Evolutionary conservation across 768 basidiomycete genomes (phyloP).

Genomic region (Multifurca ochricompacta): DNA sequence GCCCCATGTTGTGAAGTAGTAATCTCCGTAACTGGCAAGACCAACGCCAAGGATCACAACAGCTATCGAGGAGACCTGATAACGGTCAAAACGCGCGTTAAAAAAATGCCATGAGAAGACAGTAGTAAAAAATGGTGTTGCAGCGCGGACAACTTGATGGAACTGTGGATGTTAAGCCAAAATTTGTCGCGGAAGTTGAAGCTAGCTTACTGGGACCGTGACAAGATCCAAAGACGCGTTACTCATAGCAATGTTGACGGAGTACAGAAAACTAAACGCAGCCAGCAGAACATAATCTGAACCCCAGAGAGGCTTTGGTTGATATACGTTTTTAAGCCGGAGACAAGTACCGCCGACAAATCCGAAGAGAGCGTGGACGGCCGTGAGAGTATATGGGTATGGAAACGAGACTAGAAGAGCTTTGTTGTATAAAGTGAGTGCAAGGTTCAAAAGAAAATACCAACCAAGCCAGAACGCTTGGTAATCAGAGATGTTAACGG

Average conservation of each 20-base stretch:
- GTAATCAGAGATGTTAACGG: background rate
- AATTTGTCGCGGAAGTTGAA: background rate
- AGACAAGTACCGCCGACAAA: conserved; percentile 71
- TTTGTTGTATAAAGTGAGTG: conserved; percentile 94
- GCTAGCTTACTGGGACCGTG: conserved; percentile 69
- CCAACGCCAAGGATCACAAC: conserved; percentile 89
- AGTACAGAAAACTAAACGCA: conserved; percentile 84
- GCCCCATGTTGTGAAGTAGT: conserved; percentile 82
- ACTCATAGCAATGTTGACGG: conserved; percentile 90
- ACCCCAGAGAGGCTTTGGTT: conserved; percentile 44
- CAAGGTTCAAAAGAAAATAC: conserved; percentile 89
- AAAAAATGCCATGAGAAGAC: conserved; percentile 65
- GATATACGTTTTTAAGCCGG: conserved; percentile 48
- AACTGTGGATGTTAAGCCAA: conserved; percentile 38
- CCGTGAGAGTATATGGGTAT: conserved; percentile 93
- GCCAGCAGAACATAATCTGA: conserved; percentile 55
- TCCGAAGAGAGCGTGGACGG: conserved; percentile 83
- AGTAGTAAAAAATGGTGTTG: conserved; percentile 90
- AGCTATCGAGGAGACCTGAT: conserved; percentile 64
- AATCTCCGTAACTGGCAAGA: conserved; percentile 93
- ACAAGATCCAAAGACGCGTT: conserved; percentile 86
- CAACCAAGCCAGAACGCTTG: conserved; percentile 56
- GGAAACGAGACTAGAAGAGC: conserved; percentile 86
- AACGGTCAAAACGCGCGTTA: conserved; percentile 45
- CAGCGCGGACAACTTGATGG: conserved; percentile 92